Conservation (phyloP, 768 basidiomycete genomes). For the Favolaschia claudopus region DNA sequence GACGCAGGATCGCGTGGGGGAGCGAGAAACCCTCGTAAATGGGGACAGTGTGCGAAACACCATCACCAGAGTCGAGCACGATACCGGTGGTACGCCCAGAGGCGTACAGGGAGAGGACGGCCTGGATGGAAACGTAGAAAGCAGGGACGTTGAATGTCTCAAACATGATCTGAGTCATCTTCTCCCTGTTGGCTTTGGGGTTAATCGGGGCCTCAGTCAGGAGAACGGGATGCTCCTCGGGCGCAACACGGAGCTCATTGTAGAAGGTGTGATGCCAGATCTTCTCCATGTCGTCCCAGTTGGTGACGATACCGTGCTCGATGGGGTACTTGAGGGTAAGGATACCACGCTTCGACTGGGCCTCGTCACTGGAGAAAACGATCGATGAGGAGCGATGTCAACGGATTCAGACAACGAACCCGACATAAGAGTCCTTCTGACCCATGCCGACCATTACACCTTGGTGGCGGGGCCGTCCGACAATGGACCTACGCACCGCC, state of each 20-base stretch:
- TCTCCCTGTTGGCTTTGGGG: conserved; percentile 92
- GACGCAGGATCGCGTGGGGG: conserved; percentile 91
- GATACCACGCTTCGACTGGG: conserved; percentile 95
- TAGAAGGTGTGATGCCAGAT: conserved; percentile 99
- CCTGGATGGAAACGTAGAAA: conserved; percentile 93
- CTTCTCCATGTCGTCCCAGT: conserved; percentile 99
- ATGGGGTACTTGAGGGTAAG: conserved; percentile 93
- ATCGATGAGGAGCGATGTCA: conserved; percentile 22
- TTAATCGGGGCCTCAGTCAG: conserved; percentile 93
- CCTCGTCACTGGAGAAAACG: conserved; percentile 71
- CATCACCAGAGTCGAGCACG: conserved; percentile 95
- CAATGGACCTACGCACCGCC: conserved; percentile 78
- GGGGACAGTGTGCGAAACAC: conserved; percentile 95
- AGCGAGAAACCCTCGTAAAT: conserved; percentile 95
- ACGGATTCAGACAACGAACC: conserved; percentile 55
- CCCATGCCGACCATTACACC: conserved; percentile 98
- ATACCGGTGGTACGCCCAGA: conserved; percentile 96
- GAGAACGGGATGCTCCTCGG: conserved; percentile 91
- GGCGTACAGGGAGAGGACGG: conserved; percentile 89
- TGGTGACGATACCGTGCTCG: conserved; percentile 94
- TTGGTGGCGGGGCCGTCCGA: conserved; percentile 93
- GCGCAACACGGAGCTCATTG: conserved; percentile 93
- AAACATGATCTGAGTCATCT: conserved; percentile 98
- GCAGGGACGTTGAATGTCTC: conserved; percentile 95
- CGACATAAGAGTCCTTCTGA: conserved; percentile 95